phyloP scores from a whole-genome alignment of 352 stramenopile species.

The Phytophthora foliorum region DNA sequence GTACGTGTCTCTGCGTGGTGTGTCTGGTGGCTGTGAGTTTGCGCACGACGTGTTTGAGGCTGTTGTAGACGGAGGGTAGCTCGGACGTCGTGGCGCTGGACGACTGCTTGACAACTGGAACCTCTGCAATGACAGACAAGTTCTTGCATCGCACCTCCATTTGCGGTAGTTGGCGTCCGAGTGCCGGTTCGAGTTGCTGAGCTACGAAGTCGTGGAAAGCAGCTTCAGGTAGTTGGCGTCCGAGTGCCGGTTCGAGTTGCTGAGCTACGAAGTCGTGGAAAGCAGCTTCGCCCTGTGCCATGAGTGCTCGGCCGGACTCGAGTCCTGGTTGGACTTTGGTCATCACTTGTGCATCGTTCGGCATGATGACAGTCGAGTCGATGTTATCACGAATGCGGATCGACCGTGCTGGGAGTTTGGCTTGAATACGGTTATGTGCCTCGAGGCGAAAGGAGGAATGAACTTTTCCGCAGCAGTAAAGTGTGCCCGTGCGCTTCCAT shows the following conservation, averaged over 20 bases:
- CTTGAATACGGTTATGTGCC: not conserved
- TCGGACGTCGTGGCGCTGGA: slow-evolving; percentile 7
- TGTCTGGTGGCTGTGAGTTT: slow-evolving; percentile 12
- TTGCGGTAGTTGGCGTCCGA: slow-evolving; percentile 40
- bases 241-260: slow-evolving; percentile 34
- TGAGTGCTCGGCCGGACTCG: slow-evolving; percentile 30
- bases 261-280: slow-evolving; percentile 39
- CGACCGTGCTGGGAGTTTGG: not conserved
- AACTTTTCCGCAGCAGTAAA: not conserved
- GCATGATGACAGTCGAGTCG: slow-evolving; percentile 1
- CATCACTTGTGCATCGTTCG: not conserved
- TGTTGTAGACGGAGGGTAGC: slow-evolving; percentile 46
- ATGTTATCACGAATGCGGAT: not conserved
- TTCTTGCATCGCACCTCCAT: slow-evolving; percentile 53
- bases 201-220: slow-evolving; percentile 39
- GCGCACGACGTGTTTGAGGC: slow-evolving; percentile 27
- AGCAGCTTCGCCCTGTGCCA: slow-evolving; percentile 21
- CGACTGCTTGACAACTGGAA: slow-evolving; percentile 25
- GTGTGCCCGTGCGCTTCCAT: not conserved
- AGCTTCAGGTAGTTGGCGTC: slow-evolving; percentile 35
- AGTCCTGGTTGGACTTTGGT: slow-evolving; percentile 16
- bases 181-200: slow-evolving; percentile 32
- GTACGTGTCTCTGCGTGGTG: slow-evolving; percentile 28
- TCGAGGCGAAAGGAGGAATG: slow-evolving; percentile 15
- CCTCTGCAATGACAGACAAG: slow-evolving; percentile 43